These are phyloP conservation scores for Amyloporia xantha DNA, from an alignment of 768 basidiomycete species.

Conservation along the genomic window DNA sequence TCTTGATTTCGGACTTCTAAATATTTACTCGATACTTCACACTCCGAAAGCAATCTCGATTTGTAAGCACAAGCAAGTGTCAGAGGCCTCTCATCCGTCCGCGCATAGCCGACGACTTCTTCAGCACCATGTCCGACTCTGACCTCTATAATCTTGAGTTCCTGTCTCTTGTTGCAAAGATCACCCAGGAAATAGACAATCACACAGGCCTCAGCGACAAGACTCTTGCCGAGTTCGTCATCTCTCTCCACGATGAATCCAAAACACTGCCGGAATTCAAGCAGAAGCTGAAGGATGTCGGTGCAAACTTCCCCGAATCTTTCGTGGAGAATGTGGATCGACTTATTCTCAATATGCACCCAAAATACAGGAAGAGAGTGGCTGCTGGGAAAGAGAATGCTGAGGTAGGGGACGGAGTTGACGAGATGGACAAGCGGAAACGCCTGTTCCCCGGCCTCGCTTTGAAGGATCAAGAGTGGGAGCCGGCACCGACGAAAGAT, in stretches of 20 bases:
- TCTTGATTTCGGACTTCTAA: too few relatives aligned
- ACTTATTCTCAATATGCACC: slow-evolving; percentile 89
- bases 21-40: too few relatives aligned
- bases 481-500: slow-evolving; percentile 60
- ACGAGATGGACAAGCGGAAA: slow-evolving; percentile 70
- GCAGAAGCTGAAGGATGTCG: slow-evolving; percentile 64
- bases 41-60: too few relatives aligned
- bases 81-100: too few relatives aligned
- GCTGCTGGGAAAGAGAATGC: slow-evolving; percentile 24
- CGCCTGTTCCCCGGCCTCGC: slow-evolving; percentile 90
- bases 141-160: slow-evolving; percentile 92
- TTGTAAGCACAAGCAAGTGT: too few relatives aligned
- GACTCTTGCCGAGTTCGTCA: slow-evolving; percentile 91
- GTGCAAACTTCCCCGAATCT: slow-evolving; percentile 82
- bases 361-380: slow-evolving; percentile 77
- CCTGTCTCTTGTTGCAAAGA: slow-evolving; percentile 84
- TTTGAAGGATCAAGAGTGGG: slow-evolving; percentile 66
- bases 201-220: slow-evolving; percentile 84
- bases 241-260: slow-evolving; percentile 80
- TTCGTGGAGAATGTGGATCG: slow-evolving; percentile 93
- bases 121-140: slow-evolving; percentile 46
- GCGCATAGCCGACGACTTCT: neutral
- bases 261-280: slow-evolving; percentile 79
- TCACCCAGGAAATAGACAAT: slow-evolving; percentile 91
- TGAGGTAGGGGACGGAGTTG: slow-evolving; percentile 29